These are phyloP conservation scores for Penicillium sclerotiorum DNA, from an alignment of 2,329 filamentous ascomycete genomes.

Conservation along the genomic window DNA sequence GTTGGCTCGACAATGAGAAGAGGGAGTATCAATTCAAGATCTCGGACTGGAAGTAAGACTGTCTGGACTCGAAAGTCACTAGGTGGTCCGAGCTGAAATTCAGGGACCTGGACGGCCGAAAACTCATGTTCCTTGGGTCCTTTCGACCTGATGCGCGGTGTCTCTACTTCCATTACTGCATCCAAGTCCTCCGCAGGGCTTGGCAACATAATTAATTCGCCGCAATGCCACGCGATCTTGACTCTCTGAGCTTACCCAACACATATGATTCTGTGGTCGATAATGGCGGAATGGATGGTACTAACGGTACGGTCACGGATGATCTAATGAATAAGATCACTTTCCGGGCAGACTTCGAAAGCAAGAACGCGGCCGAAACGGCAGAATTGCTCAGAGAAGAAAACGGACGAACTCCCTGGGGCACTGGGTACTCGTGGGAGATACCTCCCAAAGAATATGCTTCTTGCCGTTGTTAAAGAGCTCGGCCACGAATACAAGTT, in stretches of 20 bases:
- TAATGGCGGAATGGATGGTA: too few species aligned
- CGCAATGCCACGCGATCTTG: too few species aligned
- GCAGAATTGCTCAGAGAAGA: background rate
- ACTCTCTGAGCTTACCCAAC: too few species aligned
- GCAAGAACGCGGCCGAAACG: background rate
- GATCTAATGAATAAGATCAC: too few species aligned
- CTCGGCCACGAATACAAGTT: conserved; percentile 5
- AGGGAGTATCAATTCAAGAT: background rate
- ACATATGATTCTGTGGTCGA: too few species aligned
- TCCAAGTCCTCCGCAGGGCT: conserved; percentile 16
- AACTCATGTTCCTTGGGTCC: conserved; percentile 10
- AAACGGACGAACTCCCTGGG: conserved; percentile 16
- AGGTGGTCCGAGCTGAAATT: conserved; percentile 1
- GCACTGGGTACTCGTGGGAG: conserved; percentile 17
- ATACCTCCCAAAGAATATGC: conserved; percentile 17
- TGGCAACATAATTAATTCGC: too few species aligned
- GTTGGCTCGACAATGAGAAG: background rate
- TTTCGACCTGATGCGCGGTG: conserved; percentile 21
- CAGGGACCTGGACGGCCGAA: conserved; percentile 14
- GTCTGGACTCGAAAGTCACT: background rate
- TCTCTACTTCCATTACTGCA: conserved; percentile 25
- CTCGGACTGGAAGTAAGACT: background rate
- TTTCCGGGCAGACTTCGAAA: too few species aligned
- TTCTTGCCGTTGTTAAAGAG: conserved; percentile 8
- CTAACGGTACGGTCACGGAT: too few species aligned